Evolutionary conservation across 148 eudicot genomes (phyloP), one percentile per base, ranked within the genome.

Genomic region (Agrostemma githago): DNA sequence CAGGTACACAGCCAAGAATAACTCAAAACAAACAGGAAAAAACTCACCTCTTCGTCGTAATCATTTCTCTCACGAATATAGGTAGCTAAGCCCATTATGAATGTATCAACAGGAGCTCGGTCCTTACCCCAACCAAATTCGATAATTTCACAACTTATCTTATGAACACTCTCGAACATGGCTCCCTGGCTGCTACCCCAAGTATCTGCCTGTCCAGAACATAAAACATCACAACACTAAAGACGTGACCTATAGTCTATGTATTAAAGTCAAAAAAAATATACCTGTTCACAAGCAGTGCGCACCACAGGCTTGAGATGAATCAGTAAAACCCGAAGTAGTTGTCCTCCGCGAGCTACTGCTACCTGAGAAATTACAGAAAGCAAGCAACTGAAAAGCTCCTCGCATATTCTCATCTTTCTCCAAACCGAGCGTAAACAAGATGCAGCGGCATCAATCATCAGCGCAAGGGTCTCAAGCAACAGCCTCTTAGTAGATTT

Each of bases 111-210:
- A 20, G 97, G 92, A 60, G 90, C 81, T 76, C 90, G 86, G 71
- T 92, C 99, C 87, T 90, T 96, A 82, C 82, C 83, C 96, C 96
- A 92, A 62, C 97, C 96, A 84, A 83, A 89, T 76, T 92, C 88
- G 76, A 96, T 83, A 65, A 92, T 86, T 83, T 92, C 94, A 82
- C 96, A 92, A 80, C 94, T 77, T 62, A 94, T 84, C 80, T 79
- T 92, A 68, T 90, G 89, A 61, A 89, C 85, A 80, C 95, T 92
- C 64, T 83, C 88, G 66, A 86, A 90, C 97, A 96, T 92, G 74
- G 91, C 89, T 76, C 97, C 99, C 79, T 84, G 91, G 78, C 87
- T 84, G 85, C 81, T 83, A 66, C 83, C 85, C 89, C 90, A 89
- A 17, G 96, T 85, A 72, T 96, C 99, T 77, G 92, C 96, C 97